Percentiles rank a stretch among this genome's conserved stretches.
Conservation (phyloP, 352 stramenopile genomes). For the Phytophthora syringae region DNA sequence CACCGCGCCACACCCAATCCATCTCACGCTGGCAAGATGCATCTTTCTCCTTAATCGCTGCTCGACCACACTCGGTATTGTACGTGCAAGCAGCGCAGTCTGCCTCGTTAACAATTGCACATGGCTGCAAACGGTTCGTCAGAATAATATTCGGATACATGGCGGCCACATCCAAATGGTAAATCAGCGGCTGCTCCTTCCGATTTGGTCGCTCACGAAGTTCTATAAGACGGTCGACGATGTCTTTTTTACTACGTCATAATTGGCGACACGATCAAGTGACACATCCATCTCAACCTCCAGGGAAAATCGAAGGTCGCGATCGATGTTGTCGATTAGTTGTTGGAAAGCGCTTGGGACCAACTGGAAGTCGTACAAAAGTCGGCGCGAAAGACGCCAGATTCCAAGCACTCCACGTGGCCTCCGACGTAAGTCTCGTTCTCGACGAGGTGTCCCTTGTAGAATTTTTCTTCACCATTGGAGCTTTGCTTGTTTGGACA, state of each 20-base stretch:
- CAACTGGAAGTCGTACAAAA: constrained; percentile 97
- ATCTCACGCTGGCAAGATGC: constrained; percentile 97
- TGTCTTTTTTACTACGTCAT: constrained; percentile 88
- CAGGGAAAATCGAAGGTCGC: constrained; percentile 97
- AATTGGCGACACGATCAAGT: constrained; percentile 93
- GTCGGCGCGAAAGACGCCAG: constrained; percentile 98
- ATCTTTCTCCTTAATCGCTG: constrained; percentile 77
- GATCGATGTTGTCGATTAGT: constrained; percentile 97
- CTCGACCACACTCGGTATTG: constrained; percentile 84
- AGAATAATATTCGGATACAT: constrained; percentile 99
- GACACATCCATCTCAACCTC: constrained; percentile 91
- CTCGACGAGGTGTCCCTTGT: constrained; percentile 97
- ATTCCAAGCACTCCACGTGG: constrained; percentile 99
- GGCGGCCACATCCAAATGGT: constrained; percentile 99
- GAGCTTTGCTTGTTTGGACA: constrained; percentile 98
- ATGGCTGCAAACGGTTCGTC: constrained; percentile 98
- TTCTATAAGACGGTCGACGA: constrained; percentile 94
- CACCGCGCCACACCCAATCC: constrained; percentile 98
- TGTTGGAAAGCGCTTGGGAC: constrained; percentile 93
- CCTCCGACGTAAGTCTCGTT: constrained; percentile 99
- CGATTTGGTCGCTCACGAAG: constrained; percentile 94
- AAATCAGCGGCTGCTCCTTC: constrained; percentile 95
- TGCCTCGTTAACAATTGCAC: constrained; percentile 95
- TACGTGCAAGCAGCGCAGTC: constrained; percentile 96
- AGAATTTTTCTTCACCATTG: constrained; percentile 74